Conservation (phyloP, 2,329 filamentous ascomycete species). For the Parastagonospora nodorum region DNA sequence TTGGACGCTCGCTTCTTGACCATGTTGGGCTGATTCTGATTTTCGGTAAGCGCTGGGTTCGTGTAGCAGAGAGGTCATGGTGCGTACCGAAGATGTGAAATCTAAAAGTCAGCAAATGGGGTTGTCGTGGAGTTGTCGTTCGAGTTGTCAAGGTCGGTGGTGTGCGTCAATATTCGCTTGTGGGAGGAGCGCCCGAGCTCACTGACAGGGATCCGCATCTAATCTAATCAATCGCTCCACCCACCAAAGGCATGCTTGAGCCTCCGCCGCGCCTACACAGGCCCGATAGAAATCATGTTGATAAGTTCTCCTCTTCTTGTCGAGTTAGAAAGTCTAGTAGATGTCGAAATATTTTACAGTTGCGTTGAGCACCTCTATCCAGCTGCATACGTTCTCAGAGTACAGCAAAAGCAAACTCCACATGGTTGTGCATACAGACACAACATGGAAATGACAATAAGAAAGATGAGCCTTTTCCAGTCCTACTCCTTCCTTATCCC, state of each 20-base stretch:
- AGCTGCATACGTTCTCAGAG: background rate
- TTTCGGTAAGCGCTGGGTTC: conserved; percentile 21
- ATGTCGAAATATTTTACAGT: too few species aligned
- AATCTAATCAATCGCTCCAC: conserved; percentile 39
- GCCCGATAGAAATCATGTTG: background rate
- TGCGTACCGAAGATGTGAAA: conserved; percentile 44
- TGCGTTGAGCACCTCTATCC: too few species aligned
- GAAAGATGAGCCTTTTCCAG: too few species aligned
- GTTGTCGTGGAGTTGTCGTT: conserved; percentile 38
- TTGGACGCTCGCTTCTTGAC: conserved; percentile 79
- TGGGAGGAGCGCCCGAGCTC: conserved; percentile 18
- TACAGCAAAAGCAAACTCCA: background rate
- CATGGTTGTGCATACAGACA: too few species aligned
- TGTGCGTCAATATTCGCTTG: conserved; percentile 29
- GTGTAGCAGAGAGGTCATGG: conserved; percentile 3
- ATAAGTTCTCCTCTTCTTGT: background rate
- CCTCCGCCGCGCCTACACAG: too few species aligned
- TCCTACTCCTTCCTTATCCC: too few species aligned
- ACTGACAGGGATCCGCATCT: conserved; percentile 17
- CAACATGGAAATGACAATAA: too few species aligned
- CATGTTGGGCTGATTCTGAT: conserved; percentile 64
- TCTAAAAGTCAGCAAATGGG: conserved; percentile 44
- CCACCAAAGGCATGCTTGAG: background rate
- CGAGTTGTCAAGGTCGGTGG: conserved; percentile 19
- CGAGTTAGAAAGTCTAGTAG: too few species aligned